phyloP scores from a whole-genome alignment of 768 basidiomycete species.

The Sporobolomyces pararoseus region DNA sequence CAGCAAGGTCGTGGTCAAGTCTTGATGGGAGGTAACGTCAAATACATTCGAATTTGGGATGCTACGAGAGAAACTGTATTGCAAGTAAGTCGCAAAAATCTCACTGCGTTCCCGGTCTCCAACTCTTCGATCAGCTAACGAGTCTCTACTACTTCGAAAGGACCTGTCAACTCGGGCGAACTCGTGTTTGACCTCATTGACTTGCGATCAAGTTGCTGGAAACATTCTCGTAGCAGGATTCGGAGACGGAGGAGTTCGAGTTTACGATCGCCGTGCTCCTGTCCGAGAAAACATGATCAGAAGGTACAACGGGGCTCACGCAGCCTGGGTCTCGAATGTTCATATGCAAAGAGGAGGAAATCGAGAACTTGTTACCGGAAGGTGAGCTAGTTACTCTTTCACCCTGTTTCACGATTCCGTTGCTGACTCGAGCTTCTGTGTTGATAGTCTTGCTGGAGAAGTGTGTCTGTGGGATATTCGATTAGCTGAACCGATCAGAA shows the following conservation, averaged over 20 bases:
- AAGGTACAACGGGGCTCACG: slow-evolving; percentile 66
- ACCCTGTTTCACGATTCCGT: not conserved
- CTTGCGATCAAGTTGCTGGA: slow-evolving; percentile 69
- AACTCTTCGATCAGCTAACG: not conserved
- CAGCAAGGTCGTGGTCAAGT: slow-evolving; percentile 79
- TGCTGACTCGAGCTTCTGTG: slow-evolving; percentile 1
- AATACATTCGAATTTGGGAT: slow-evolving; percentile 88
- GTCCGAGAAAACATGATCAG: slow-evolving; percentile 77
- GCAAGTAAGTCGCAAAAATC: slow-evolving; percentile 56
- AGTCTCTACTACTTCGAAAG: slow-evolving; percentile 54
- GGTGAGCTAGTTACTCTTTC: slow-evolving; percentile 55
- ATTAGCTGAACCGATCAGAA: slow-evolving; percentile 59
- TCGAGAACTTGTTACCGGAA: slow-evolving; percentile 75
- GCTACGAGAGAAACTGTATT: slow-evolving; percentile 79
- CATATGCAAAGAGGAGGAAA: slow-evolving; percentile 69
- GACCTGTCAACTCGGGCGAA: slow-evolving; percentile 85
- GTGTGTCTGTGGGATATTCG: slow-evolving; percentile 90
- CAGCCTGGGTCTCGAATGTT: slow-evolving; percentile 85
- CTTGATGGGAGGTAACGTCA: slow-evolving; percentile 86
- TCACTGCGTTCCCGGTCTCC: not conserved
- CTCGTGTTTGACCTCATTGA: slow-evolving; percentile 79
- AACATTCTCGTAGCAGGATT: slow-evolving; percentile 84
- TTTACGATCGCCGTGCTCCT: slow-evolving; percentile 86
- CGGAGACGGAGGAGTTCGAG: slow-evolving; percentile 80
- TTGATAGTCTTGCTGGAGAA: slow-evolving; percentile 72